phyloP scores from a whole-genome alignment of 2,329 filamentous ascomycete genomes.

The Beauveria sp. region DNA sequence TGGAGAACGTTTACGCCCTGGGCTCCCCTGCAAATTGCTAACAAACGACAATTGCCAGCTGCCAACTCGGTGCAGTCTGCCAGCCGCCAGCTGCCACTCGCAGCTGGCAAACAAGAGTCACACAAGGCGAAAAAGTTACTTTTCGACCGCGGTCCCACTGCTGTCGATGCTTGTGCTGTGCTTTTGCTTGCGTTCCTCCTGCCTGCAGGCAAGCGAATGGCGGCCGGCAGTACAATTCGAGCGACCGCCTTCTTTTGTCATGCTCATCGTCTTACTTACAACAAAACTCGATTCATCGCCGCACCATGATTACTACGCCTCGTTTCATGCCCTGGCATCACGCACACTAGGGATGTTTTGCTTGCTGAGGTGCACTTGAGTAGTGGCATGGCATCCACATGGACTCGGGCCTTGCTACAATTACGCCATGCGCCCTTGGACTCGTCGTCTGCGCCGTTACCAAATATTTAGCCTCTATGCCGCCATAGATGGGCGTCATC shows the following conservation, averaged over 20 bases:
- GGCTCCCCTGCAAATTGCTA: not conserved
- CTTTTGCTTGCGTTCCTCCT: no score
- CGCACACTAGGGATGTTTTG: not conserved
- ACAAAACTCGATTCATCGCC: not conserved
- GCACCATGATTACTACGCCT: not conserved
- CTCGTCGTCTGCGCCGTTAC: not conserved
- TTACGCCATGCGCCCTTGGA: no score
- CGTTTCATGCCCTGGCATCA: not conserved
- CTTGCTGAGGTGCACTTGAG: no score
- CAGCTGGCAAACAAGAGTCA: not conserved
- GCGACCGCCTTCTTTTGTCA: no score
- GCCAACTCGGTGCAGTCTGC: not conserved
- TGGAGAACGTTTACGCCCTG: constrained; percentile 3
- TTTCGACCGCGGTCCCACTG: not conserved
- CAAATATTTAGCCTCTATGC: not conserved
- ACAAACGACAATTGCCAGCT: not conserved
- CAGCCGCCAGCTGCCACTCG: not conserved
- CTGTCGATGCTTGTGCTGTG: not conserved
- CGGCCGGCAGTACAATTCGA: no score
- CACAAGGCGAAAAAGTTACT: not conserved
- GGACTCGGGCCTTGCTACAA: no score
- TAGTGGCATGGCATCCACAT: no score
- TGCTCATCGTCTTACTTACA: not conserved
- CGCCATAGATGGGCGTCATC: not conserved
- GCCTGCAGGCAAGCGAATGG: no score